Evolutionary conservation across 345 rosid species (phyloP).

Genomic region (Iberis pinnata): DNA sequence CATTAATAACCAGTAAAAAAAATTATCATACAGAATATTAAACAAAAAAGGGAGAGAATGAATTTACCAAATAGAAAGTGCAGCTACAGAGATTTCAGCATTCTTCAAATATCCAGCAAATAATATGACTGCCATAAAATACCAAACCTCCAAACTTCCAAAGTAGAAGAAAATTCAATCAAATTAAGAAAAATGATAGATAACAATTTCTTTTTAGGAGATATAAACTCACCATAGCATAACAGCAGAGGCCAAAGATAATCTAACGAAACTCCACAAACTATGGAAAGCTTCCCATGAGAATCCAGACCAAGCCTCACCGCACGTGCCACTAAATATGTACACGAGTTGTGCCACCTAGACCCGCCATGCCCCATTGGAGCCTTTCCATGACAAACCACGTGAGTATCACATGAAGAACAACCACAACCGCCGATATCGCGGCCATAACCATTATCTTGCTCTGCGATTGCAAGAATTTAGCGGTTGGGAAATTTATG

Average conservation of each 20-base stretch:
- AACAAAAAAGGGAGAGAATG: background rate
- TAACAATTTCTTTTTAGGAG: background rate
- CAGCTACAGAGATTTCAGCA: slow-evolving; percentile 73
- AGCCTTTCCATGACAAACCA: slow-evolving; percentile 61
- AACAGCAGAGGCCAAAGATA: slow-evolving; percentile 82
- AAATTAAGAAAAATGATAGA: background rate
- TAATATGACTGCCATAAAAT: slow-evolving; percentile 65
- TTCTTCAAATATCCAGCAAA: slow-evolving; percentile 75
- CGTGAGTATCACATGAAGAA: slow-evolving; percentile 49
- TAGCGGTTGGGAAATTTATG: slow-evolving; percentile 65
- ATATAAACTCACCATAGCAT: slow-evolving; percentile 71
- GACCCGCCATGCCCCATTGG: slow-evolving; percentile 68
- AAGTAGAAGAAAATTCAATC: background rate
- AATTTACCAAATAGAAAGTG: slow-evolving; percentile 66
- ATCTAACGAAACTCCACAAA: slow-evolving; percentile 57
- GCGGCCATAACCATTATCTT: slow-evolving; percentile 79
- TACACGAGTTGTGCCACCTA: slow-evolving; percentile 53
- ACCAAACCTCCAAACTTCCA: slow-evolving; percentile 72
- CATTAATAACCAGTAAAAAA: too few relatives aligned
- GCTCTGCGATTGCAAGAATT: slow-evolving; percentile 87
- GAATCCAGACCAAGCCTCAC: slow-evolving; percentile 74
- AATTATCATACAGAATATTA: too few relatives aligned
- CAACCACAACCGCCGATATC: slow-evolving; percentile 49
- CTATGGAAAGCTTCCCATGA: slow-evolving; percentile 71
- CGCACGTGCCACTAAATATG: slow-evolving; percentile 65